Conservation (phyloP, 768 basidiomycete species). For the Tulasnella sp. region DNA sequence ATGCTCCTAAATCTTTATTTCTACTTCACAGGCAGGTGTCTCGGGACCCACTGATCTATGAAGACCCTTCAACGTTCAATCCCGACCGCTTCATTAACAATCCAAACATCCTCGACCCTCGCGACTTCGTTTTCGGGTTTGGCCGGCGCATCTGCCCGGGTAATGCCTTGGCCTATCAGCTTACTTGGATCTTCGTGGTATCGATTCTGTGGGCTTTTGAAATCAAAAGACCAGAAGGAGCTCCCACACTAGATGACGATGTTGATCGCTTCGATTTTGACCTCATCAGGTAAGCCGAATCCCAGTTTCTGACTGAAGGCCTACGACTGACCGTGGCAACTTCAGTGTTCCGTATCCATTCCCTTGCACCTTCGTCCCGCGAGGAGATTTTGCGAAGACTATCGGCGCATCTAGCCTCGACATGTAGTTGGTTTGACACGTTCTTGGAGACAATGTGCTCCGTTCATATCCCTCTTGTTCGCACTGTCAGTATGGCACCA, state of each 20-base stretch:
- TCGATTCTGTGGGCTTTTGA: neutral
- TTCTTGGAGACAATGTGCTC: too few relatives aligned
- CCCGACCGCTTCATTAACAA: neutral
- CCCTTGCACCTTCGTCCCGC: neutral
- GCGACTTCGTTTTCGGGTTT: neutral
- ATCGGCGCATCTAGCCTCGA: too few relatives aligned
- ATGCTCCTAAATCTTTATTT: too few relatives aligned
- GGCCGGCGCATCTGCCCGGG: conserved; percentile 1
- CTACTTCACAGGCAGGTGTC: too few relatives aligned
- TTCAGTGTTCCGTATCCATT: neutral
- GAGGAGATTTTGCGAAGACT: neutral
- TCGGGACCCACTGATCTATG: neutral
- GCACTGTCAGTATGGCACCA: too few relatives aligned
- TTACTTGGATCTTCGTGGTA: neutral
- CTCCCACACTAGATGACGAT: neutral
- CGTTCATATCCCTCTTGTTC: too few relatives aligned
- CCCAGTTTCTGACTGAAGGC: neutral
- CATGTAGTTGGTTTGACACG: too few relatives aligned
- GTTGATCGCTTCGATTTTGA: neutral
- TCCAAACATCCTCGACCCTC: neutral
- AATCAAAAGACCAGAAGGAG: neutral
- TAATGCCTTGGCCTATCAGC: neutral
- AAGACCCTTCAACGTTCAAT: neutral
- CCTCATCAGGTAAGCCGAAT: neutral
- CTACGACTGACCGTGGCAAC: neutral